A percentile compares a stretch with the other conserved stretches of the same genome.
phyloP scores from a whole-genome alignment of 1,139 yeast species.

The Hemisphaericaspora xylanilytica region DNA sequence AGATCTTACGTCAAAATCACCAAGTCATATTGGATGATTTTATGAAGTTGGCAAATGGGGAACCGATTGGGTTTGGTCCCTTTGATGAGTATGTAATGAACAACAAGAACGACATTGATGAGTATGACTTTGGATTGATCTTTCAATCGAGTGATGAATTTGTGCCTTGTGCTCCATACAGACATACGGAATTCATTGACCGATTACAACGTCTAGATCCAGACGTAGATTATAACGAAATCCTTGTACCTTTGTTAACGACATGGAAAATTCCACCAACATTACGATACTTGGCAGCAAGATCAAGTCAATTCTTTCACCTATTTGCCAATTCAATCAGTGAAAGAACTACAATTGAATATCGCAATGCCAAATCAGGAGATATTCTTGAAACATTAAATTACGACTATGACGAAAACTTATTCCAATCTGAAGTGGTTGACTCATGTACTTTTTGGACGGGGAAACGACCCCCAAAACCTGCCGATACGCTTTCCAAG shows the following conservation, averaged over 20 bases:
- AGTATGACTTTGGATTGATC: constrained; percentile 8
- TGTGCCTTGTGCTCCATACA: constrained; percentile 5
- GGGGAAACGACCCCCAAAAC: constrained; percentile 47
- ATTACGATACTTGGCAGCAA: constrained; percentile 52
- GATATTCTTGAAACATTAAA: constrained; percentile 35
- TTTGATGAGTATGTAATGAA: constrained; percentile 28
- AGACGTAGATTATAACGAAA: constrained; percentile 15
- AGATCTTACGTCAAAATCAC: constrained; percentile 34
- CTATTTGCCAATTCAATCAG: constrained; percentile 34
- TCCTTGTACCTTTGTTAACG: constrained; percentile 20
- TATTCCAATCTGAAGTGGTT: constrained; percentile 24
- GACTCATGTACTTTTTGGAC: constrained; percentile 51
- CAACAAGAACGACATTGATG: background rate
- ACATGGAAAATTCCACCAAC: constrained; percentile 58
- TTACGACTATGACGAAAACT: constrained; percentile 40
- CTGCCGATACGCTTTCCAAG: constrained; percentile 32
- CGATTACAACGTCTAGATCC: constrained; percentile 14
- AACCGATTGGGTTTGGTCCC: constrained; percentile 37
- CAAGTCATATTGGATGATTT: constrained; percentile 43
- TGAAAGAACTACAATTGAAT: constrained; percentile 47
- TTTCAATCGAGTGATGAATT: constrained; percentile 10
- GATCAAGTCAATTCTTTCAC: constrained; percentile 50
- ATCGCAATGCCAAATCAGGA: constrained; percentile 39
- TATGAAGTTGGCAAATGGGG: constrained; percentile 44
- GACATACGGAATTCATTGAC: constrained; percentile 6